A percentile compares a stretch with the other conserved stretches of the same genome.
Conservation (phyloP, 768 basidiomycete species). For the Hortiboletus flavorubellus region DNA sequence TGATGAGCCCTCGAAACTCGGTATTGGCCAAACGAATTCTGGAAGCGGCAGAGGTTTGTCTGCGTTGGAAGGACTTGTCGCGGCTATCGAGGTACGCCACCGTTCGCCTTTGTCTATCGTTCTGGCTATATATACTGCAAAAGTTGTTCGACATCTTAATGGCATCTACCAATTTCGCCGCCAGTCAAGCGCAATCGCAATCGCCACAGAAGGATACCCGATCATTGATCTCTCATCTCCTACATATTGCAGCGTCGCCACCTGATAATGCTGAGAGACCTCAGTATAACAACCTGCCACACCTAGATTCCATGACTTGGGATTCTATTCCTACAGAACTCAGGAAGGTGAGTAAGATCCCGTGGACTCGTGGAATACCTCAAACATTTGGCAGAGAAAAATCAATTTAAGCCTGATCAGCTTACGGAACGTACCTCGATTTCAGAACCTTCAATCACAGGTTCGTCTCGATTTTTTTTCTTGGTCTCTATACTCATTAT, state of each 20-base stretch:
- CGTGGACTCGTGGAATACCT: background rate
- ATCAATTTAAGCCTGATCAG: slow-evolving; percentile 55
- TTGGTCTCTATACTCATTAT: background rate
- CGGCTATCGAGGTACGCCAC: slow-evolving; percentile 58
- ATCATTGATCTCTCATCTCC: slow-evolving; percentile 41
- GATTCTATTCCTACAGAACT: slow-evolving; percentile 57
- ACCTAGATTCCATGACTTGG: slow-evolving; percentile 55
- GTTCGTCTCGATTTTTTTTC: slow-evolving; percentile 33
- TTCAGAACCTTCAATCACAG: slow-evolving; percentile 48
- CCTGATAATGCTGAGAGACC: slow-evolving; percentile 57
- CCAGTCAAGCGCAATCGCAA: slow-evolving; percentile 15
- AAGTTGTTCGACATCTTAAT: slow-evolving; percentile 39
- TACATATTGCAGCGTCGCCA: slow-evolving; percentile 58
- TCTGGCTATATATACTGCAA: slow-evolving; percentile 30
- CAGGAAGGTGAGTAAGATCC: slow-evolving; percentile 45
- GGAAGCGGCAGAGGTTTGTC: slow-evolving; percentile 55
- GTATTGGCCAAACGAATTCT: slow-evolving; percentile 54
- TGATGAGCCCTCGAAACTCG: slow-evolving; percentile 46
- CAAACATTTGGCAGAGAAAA: slow-evolving; percentile 43
- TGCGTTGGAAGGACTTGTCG: slow-evolving; percentile 66
- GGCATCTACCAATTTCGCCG: slow-evolving; percentile 12
- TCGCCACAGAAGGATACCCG: slow-evolving; percentile 28
- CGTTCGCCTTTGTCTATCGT: background rate
- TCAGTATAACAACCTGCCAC: slow-evolving; percentile 46
- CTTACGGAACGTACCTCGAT: slow-evolving; percentile 43